Conservation (phyloP, 2,329 filamentous ascomycete species). For the Colletotrichum higginsianum region DNA sequence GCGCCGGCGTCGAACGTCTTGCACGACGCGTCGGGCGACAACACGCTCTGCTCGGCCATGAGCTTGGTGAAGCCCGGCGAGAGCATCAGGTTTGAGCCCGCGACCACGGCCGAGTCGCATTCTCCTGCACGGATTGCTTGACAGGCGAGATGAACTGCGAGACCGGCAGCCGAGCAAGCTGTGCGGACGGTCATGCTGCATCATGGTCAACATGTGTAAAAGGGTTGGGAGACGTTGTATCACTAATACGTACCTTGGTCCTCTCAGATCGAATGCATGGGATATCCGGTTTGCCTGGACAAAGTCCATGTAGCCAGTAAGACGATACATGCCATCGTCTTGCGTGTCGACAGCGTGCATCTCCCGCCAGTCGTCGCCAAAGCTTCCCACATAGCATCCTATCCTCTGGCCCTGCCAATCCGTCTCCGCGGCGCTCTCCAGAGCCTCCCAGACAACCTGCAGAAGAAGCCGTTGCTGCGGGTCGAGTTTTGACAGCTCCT, state of each 20-base stretch:
- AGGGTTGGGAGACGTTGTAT: background rate
- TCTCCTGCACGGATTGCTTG: constrained; percentile 49
- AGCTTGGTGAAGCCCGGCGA: constrained; percentile 19
- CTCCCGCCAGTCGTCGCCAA: constrained; percentile 46
- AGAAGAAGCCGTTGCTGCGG: constrained; percentile 51
- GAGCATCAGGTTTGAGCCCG: constrained; percentile 50
- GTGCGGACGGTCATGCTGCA: constrained; percentile 52
- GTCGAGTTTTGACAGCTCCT: constrained; percentile 43
- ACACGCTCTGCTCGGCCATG: constrained; percentile 34
- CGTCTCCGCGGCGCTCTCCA: constrained; percentile 49
- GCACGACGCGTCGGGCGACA: constrained; percentile 47
- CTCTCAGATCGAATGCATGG: constrained; percentile 37
- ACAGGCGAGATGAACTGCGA: constrained; percentile 50
- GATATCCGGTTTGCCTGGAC: constrained; percentile 45
- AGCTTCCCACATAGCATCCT: constrained; percentile 49
- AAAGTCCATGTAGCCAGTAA: constrained; percentile 43
- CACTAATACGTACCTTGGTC: constrained; percentile 15
- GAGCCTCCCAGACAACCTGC: constrained; percentile 51
- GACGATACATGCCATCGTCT: background rate
- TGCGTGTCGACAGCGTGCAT: constrained; percentile 36
- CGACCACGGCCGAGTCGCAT: constrained; percentile 50
- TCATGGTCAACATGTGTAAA: constrained; percentile 4
- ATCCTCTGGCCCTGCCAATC: constrained; percentile 47
- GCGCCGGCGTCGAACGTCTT: constrained; percentile 56
- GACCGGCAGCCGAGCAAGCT: constrained; percentile 51